Evolutionary conservation across 2,329 filamentous ascomycete species (phyloP).

Genomic region (Blastomyces silverae): DNA sequence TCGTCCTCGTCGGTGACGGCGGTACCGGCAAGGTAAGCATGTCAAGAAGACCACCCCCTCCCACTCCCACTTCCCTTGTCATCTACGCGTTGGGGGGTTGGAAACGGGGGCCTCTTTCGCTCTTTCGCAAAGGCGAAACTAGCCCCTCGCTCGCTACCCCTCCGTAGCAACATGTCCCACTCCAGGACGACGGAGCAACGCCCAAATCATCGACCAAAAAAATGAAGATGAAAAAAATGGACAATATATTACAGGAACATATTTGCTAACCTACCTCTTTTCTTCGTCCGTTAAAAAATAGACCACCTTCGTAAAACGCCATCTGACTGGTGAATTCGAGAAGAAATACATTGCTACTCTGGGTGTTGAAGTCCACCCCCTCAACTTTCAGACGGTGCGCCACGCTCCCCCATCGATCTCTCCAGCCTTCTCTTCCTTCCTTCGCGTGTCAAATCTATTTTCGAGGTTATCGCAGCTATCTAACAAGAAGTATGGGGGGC

Average conservation of each 20-base stretch:
- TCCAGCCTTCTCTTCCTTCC: slow-evolving; percentile 6
- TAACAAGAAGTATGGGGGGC: slow-evolving; percentile 1
- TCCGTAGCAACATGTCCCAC: slow-evolving; percentile 2
- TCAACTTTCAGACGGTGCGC: slow-evolving; percentile 94
- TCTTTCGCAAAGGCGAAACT: no score
- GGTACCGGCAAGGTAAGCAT: slow-evolving; percentile 92
- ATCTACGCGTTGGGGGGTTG: not conserved
- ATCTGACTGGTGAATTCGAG: slow-evolving; percentile 99
- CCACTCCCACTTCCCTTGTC: not conserved
- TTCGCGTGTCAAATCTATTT: slow-evolving; percentile 1
- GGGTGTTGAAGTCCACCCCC: slow-evolving; percentile 98
- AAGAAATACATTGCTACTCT: slow-evolving; percentile 99
- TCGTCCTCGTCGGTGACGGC: slow-evolving; percentile 98
- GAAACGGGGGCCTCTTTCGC: no score
- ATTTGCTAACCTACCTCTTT: not conserved
- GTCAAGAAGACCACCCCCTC: not conserved
- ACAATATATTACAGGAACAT: not conserved
- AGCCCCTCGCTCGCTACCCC: slow-evolving; percentile 11
- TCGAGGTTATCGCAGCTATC: slow-evolving; percentile 9
- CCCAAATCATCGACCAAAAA: not conserved
- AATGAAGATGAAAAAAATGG: not conserved
- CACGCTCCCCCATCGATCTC: slow-evolving; percentile 24
- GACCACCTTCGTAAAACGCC: slow-evolving; percentile 99
- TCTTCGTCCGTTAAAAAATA: slow-evolving; percentile 37
- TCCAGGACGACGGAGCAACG: not conserved